Evolutionary conservation across 2,329 filamentous ascomycete species (phyloP).

Genomic region (Alternaria incomplexa): DNA sequence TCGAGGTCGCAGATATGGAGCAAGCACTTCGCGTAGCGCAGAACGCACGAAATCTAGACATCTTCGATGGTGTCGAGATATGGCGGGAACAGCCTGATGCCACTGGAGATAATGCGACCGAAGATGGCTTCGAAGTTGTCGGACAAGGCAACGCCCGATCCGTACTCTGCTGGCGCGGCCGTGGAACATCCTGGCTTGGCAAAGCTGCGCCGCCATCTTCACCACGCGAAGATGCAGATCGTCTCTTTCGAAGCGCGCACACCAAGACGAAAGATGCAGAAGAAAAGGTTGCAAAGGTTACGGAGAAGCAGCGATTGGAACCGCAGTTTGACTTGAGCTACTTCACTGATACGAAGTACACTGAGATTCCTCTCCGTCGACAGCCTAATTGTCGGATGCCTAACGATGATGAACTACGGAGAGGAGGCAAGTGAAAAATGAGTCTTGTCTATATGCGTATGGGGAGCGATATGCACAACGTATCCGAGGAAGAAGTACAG

Average conservation of each 20-base stretch:
- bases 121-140: slow-evolving; percentile 33
- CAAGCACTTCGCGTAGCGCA: slow-evolving; percentile 71
- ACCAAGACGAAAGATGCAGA: neutral
- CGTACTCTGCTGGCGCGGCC: slow-evolving; percentile 51
- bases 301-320: neutral
- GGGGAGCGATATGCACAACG: neutral
- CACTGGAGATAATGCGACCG: neutral
- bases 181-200: slow-evolving; percentile 36
- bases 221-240: neutral
- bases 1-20: slow-evolving; percentile 73
- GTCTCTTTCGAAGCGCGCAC: neutral
- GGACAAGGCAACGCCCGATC: slow-evolving; percentile 53
- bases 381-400: neutral
- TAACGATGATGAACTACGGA: neutral
- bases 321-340: slow-evolving; percentile 1
- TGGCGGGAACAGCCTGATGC: slow-evolving; percentile 68
- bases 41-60: slow-evolving; percentile 43
- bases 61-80: slow-evolving; percentile 62
- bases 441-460: too few relatives aligned
- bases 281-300: neutral
- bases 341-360: neutral
- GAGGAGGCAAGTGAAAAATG: neutral
- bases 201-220: neutral
- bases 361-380: neutral
- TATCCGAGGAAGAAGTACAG: neutral